Evolutionary conservation across 1,139 yeast species (phyloP).

Genomic region (Candida sanyaensis): DNA sequence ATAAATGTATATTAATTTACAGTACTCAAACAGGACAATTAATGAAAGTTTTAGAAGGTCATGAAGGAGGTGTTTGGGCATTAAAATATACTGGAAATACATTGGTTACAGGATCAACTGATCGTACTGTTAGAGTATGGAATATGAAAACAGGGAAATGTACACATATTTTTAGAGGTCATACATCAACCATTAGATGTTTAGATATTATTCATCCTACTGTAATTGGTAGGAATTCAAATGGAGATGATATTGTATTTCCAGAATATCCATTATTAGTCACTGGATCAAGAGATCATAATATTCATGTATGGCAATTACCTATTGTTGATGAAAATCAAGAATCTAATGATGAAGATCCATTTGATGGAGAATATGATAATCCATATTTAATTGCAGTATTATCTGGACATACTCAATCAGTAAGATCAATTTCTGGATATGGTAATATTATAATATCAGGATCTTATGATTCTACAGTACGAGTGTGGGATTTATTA

Average conservation of each 20-base stretch:
- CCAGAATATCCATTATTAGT: constrained; percentile 69
- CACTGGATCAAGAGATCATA: constrained; percentile 90
- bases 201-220: constrained; percentile 78
- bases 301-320: constrained; percentile 85
- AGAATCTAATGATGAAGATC: constrained; percentile 31
- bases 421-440: constrained; percentile 89
- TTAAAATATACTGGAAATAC: constrained; percentile 84
- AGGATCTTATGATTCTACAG: constrained; percentile 89
- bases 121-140: constrained; percentile 88
- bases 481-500: constrained; percentile 87
- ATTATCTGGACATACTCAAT: constrained; percentile 79
- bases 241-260: constrained; percentile 63
- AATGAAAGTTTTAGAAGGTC: constrained; percentile 75
- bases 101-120: constrained; percentile 88
- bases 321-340: constrained; percentile 57
- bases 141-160: constrained; percentile 72
- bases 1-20: constrained; percentile 77
- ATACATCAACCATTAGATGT: constrained; percentile 90
- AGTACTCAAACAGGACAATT: constrained; percentile 73
- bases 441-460: constrained; percentile 81
- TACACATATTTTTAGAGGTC: constrained; percentile 87
- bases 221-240: constrained; percentile 56
- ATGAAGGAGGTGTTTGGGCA: constrained; percentile 99
- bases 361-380: constrained; percentile 38
- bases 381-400: constrained; percentile 80